Evolutionary conservation across 352 stramenopile species (phyloP).

Genomic region (Globisporangium polare): DNA sequence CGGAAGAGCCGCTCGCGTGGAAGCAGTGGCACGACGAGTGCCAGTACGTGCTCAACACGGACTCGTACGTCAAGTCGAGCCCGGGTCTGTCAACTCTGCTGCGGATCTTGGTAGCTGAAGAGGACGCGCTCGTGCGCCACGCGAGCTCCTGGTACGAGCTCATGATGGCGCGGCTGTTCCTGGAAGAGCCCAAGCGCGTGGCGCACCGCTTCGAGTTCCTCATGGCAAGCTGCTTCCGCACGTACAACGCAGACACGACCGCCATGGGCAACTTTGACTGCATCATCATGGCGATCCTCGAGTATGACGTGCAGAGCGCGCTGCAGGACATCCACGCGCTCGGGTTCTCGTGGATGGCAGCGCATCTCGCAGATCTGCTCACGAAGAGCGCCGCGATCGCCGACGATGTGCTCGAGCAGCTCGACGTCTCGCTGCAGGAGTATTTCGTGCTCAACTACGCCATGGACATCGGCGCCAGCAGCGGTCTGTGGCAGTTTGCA

Average conservation of each 20-base stretch:
- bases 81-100: slow-evolving; percentile 47
- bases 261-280: slow-evolving; percentile 79
- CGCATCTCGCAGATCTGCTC: slow-evolving; percentile 62
- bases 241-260: slow-evolving; percentile 31
- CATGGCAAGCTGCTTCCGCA: slow-evolving; percentile 69
- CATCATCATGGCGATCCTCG: slow-evolving; percentile 72
- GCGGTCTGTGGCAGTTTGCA: slow-evolving; percentile 63
- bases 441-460: slow-evolving; percentile 66
- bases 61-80: slow-evolving; percentile 46
- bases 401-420: slow-evolving; percentile 37
- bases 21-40: slow-evolving; percentile 64
- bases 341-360: slow-evolving; percentile 73
- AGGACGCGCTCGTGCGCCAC: slow-evolving; percentile 33
- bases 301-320: slow-evolving; percentile 70
- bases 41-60: slow-evolving; percentile 50
- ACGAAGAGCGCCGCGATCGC: slow-evolving; percentile 48
- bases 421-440: slow-evolving; percentile 52
- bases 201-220: slow-evolving; percentile 76
- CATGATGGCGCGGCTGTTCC: slow-evolving; percentile 72
- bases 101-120: slow-evolving; percentile 49
- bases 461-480: slow-evolving; percentile 54
- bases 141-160: slow-evolving; percentile 70
- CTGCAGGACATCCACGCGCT: slow-evolving; percentile 62
- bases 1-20: slow-evolving; percentile 31
- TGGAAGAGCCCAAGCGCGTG: slow-evolving; percentile 72